Evolutionary conservation across 306 rosid genomes (phyloP), one percentile per base, ranked within the genome.

Genomic region (Quercus ilex): DNA sequence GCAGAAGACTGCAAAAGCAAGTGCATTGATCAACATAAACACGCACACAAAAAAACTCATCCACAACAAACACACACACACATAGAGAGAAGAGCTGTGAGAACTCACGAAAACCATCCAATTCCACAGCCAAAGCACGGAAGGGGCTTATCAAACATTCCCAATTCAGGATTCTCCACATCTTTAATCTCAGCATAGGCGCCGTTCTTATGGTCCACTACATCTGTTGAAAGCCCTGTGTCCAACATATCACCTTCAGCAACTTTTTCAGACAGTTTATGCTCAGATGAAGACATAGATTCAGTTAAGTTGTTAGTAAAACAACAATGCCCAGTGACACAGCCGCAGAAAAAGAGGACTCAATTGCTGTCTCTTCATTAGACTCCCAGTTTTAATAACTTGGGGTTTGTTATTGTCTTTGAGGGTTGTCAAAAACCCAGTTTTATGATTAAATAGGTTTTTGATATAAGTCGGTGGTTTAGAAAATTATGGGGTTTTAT

Each of bases 71-170:
- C 49, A 18, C 49, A 31, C 6, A 1, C n/a, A 9, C 15, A 10
- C 14, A 19, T 1, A 30, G 49, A 19, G 74, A 62, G 69, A 67
- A 67, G 51, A 18, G 26, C 72, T 53, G 63, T 53, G 46, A 83
- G 38, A 77, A 83, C 91, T 85, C 83, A 88, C 91, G 81, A 88
- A 79, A 85, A 88, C 91, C 91, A 88, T 70, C 91, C 91, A 65
- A 85, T 79, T 74, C 91, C 91, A 46, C 91, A 88, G 55, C 91
- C 91, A 71, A 76, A 88, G 71, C 87, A 88, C 14, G 91, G 91
- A 64, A 88, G 89, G 17, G 91, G 89, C 83, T 79, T 74, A 80
- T 88, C 91, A 83, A 88, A 88, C 72, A 79, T 85, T 88, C 89
- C 91, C 78, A 74, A 70, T 33, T 73, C 81, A 23, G 82, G 87